A percentile compares a stretch with the other conserved stretches of the same genome.
These are phyloP conservation scores for Hymenoscyphus repandus DNA, from an alignment of 2,329 filamentous ascomycete genomes.

Conservation along the genomic window DNA sequence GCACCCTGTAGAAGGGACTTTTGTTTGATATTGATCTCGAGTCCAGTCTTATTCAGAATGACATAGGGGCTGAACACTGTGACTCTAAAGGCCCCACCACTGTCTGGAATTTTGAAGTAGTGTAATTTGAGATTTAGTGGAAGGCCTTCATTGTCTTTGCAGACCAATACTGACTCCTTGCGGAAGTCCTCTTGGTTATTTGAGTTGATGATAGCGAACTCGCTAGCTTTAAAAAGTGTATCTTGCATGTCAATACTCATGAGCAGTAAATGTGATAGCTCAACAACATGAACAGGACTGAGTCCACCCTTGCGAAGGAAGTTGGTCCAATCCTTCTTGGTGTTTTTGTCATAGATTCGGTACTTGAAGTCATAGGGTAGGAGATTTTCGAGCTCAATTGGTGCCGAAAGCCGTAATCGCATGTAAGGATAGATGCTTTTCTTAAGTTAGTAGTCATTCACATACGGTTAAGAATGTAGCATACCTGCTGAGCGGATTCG, in stretches of 20 bases:
- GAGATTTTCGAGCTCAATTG: constrained; percentile 89
- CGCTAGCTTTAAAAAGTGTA: constrained; percentile 87
- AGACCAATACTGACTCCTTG: constrained; percentile 70
- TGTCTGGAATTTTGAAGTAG: constrained; percentile 85
- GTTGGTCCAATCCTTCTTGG: constrained; percentile 98
- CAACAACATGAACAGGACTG: constrained; percentile 94
- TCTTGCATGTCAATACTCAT: constrained; percentile 97
- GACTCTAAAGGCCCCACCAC: constrained; percentile 92
- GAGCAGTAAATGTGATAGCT: constrained; percentile 86
- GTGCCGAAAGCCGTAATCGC: constrained; percentile 85
- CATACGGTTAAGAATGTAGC: constrained; percentile 21
- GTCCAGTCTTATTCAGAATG: constrained; percentile 88
- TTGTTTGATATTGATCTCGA: constrained; percentile 80
- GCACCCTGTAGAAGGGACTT: constrained; percentile 85
- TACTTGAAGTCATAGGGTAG: constrained; percentile 99
- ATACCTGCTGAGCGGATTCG: constrained; percentile 73
- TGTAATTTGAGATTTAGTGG: constrained; percentile 79
- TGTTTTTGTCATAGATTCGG: constrained; percentile 97
- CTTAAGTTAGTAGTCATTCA: constrained; percentile 29
- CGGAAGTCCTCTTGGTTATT: constrained; percentile 83
- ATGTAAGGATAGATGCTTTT: constrained; percentile 83
- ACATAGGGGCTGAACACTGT: constrained; percentile 94
- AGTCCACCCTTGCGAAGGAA: constrained; percentile 94
- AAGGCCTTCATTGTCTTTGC: constrained; percentile 80
- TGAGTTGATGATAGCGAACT: constrained; percentile 95